Base-by-base conservation (phyloP, 148 eudicot genomes). In the Agrostemma githago region DNA sequence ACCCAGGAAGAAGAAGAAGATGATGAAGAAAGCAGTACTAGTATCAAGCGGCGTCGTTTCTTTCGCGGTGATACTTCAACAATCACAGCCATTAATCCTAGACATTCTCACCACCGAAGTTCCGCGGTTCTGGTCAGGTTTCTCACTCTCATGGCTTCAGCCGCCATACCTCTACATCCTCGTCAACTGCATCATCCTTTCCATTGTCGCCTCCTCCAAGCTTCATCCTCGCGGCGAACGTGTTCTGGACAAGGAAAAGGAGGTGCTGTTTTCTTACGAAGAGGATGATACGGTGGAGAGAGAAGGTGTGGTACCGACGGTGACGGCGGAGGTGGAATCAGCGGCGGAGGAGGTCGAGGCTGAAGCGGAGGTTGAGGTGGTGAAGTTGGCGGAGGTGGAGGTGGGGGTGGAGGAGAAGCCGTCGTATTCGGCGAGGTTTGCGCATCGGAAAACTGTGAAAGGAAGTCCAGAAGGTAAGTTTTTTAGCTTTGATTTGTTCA, bases 161-260 rank as follows among this genome's bases (percentile, higher is more conserved):
- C 93, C 90, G 0, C 93, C 96, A 5, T 90, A 87, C 26, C 77
- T 89, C 1, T 90, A 92, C 84, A 82, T 92, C 37, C 80, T 92
- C 69, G 79, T 92, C 80, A 92, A 92, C 77, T 84, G 86, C 70
- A 92, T 92, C 79, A 92, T 92, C 72, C 80, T 92, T 80, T 82
- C 89, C 48, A 88, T 92, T 64, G 89, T 89, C 19, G 97, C 97
- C 0, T 81, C 92, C 19, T 88, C 97, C 4, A 88, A 88, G 83
- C 83, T 89, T 6, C 88, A 84, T 37, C 73, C 81, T 5, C 71
- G 58, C 5, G 70, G 8, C 68, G 72, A 66, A 21, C 16, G 40
- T 6, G 9, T 12, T 21, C 17, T 20, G 2, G 74, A 51, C 26
- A 67, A 62, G 54, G 73, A 9, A 10, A 77, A 66, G 9, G 74